Base-by-base conservation (phyloP, 345 rosid genomes). In the Balakata baccata region DNA sequence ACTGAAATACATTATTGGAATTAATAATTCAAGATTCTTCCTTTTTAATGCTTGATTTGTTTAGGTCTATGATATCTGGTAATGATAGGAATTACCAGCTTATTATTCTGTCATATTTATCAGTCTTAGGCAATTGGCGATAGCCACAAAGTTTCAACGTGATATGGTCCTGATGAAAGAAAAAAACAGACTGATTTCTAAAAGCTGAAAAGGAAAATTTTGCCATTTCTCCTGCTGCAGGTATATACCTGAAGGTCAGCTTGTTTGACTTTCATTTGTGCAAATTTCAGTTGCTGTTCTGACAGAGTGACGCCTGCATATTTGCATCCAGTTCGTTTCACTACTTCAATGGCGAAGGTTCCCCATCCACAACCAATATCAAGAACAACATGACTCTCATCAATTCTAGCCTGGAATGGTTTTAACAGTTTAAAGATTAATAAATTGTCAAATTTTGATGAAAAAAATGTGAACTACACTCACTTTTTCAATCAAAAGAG, bases 321-420 rank as follows among this genome's bases (percentile, higher is more conserved):
- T 78, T 75, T 87, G 81, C 97, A 92, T 66, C 94, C 91, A 14
- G 97, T 94, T 86, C 81, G 82, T 83, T 79, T 86, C 63, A 94
- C 98, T 54, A 89, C 83, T 85, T 94, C 94, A 56, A 94, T 86
- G 43, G 92, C 98, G 34, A 92, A 85, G 53, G 86, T 83, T 78
- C 97, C 98, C 97, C 98, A 94, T 17, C 98, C 98, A 38, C 87
- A 90, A 22, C 98, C 98, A 60, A 94, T 87, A 66, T 92, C 97
- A 6, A 94, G 89, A 81, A 94, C 83, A 75, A 87, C 88, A 63
- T 92, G 90, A 9, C 76, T 50, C 73, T 85, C 84, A 25, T 78
- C 76, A 53, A 94, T 80, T 79, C 88, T 84, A 16, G 91, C 89
- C 97, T 89, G 43, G 17, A 71, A 7, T 5, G 34, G 34, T 29